Percentiles rank a stretch among this genome's conserved stretches.
Evolutionary conservation across 345 rosid genomes (phyloP).

Genomic region (Eucalyptus curtisii): DNA sequence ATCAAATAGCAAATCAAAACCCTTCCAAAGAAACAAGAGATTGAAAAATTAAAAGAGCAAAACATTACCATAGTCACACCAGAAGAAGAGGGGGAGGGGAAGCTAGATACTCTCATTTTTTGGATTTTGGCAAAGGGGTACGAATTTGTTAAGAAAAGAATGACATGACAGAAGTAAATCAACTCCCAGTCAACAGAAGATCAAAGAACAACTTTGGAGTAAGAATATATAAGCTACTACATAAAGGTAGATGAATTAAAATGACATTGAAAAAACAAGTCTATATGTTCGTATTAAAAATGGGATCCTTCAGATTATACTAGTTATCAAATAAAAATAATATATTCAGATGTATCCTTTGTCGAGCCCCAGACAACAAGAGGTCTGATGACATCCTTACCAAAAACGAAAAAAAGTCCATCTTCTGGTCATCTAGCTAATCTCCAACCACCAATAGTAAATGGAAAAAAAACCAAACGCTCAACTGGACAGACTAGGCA

Average conservation of each 20-base stretch:
- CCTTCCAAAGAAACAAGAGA: background rate
- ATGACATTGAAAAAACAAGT: background rate
- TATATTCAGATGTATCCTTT: background rate
- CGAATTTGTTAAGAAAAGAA: background rate
- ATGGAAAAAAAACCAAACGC: background rate
- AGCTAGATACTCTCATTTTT: background rate
- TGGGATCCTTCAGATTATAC: background rate
- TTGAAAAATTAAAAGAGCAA: background rate
- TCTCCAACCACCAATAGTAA: background rate
- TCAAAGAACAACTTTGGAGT: background rate
- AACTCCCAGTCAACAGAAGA: background rate
- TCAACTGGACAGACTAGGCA: background rate
- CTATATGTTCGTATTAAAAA: background rate
- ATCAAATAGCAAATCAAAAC: background rate
- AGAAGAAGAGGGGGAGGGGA: background rate
- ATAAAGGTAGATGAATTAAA: background rate
- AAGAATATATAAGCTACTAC: background rate
- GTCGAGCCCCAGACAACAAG: background rate
- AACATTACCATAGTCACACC: background rate
- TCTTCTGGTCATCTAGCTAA: background rate
- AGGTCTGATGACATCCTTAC: background rate
- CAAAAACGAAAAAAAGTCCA: background rate
- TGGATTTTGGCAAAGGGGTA: background rate
- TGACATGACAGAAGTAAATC: background rate
- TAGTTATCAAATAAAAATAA: background rate